A percentile compares a stretch with the other conserved stretches of the same genome.
phyloP scores from a whole-genome alignment of 306 rosid genomes.

The Trifolium pratense region DNA sequence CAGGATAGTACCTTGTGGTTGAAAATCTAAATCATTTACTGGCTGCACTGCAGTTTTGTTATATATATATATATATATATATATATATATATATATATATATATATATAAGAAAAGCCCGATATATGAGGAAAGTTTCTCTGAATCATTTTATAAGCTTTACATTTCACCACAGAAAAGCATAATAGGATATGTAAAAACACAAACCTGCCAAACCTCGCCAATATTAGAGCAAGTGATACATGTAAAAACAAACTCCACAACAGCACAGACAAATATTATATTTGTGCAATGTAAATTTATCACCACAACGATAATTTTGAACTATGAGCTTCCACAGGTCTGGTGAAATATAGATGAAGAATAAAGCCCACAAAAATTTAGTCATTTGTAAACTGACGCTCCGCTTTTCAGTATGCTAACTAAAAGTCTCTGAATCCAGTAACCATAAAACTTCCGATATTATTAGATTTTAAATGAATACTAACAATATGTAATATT shows the following conservation, averaged over 20 bases:
- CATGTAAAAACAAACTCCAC: too few species aligned
- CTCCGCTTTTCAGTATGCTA: conserved; percentile 12
- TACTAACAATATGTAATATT: background rate
- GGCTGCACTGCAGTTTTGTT: conserved; percentile 78
- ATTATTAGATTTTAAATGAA: conserved; percentile 3
- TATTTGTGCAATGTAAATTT: conserved; percentile 22
- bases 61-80: too few species aligned
- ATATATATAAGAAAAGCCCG: conserved; percentile 31
- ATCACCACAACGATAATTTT: conserved; percentile 7
- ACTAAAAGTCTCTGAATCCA: background rate
- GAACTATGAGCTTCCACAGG: conserved; percentile 3
- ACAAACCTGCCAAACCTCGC: conserved; percentile 16
- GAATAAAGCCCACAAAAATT: conserved; percentile 1
- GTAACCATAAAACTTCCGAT: background rate
- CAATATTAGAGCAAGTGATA: conserved; percentile 19
- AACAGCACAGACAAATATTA: too few species aligned
- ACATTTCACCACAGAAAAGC: background rate
- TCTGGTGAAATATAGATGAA: too few species aligned
- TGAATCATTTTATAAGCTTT: conserved; percentile 33
- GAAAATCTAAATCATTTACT: conserved; percentile 90
- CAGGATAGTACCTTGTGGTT: conserved; percentile 82
- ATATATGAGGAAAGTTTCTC: conserved; percentile 8
- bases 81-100: too few species aligned
- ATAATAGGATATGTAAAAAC: background rate
- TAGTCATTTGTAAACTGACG: conserved; percentile 8